A percentile compares a stretch with the other conserved stretches of the same genome.
Evolutionary conservation across 306 rosid genomes (phyloP).

Genomic region (Crotalaria pallida): DNA sequence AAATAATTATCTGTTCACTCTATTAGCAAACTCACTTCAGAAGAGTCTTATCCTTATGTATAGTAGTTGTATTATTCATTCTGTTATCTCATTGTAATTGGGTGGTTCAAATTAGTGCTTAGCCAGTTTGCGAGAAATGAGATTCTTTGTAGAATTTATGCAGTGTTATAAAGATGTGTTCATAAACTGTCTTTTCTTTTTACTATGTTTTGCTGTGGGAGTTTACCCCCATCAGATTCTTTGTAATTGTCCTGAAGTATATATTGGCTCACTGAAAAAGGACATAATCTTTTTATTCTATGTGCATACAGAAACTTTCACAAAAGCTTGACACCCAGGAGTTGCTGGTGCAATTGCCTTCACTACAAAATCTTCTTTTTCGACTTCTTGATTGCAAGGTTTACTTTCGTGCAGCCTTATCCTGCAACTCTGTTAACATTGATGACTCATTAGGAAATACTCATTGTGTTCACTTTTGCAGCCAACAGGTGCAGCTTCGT

Average conservation of each 20-base stretch:
- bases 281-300: background rate
- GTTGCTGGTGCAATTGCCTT: slow-evolving; percentile 75
- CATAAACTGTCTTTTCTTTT: background rate
- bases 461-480: slow-evolving; percentile 24
- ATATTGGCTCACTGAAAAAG: background rate
- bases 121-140: background rate
- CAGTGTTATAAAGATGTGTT: background rate
- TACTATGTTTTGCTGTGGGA: background rate
- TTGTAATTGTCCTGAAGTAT: background rate
- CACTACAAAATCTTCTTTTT: slow-evolving; percentile 66
- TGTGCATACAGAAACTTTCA: slow-evolving; percentile 44
- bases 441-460: background rate
- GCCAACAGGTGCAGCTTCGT: slow-evolving; percentile 70
- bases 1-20: no score
- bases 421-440: background rate
- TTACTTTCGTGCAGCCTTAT: slow-evolving; percentile 11
- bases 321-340: slow-evolving; percentile 51
- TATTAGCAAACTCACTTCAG: no score
- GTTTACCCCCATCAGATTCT: background rate
- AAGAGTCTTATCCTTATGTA: background rate
- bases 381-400: slow-evolving; percentile 88
- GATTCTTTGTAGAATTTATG: background rate
- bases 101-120: no score
- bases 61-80: background rate
- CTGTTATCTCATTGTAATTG: background rate